These are phyloP conservation scores for Voacanga thouarsii DNA, from an alignment of 257 asterid genomes.

Conservation along the genomic window DNA sequence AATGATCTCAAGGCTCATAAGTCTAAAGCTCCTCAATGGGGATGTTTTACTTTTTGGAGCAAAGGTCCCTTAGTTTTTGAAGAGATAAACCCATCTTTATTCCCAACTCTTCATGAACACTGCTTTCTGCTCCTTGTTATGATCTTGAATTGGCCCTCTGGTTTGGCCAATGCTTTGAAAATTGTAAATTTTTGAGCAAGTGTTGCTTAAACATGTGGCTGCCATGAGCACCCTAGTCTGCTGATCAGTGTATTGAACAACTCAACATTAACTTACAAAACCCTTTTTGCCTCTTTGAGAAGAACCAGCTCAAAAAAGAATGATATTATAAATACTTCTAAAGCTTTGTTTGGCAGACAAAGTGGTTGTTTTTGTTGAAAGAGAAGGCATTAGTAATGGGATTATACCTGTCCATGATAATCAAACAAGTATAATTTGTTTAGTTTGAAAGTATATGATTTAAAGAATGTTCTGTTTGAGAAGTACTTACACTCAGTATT, in stretches of 20 bases:
- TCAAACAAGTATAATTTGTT: not conserved
- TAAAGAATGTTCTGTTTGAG: too few relatives aligned
- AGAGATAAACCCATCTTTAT: constrained; percentile 46
- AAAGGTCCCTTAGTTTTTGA: constrained; percentile 33
- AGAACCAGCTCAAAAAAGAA: not conserved
- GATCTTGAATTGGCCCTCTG: constrained; percentile 32
- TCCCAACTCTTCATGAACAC: constrained; percentile 23
- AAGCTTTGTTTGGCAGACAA: constrained; percentile 13
- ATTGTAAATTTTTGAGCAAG: constrained; percentile 18
- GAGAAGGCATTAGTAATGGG: not conserved
- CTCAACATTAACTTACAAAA: constrained; percentile 14
- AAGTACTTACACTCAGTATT: too few relatives aligned
- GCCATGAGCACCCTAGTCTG: constrained; percentile 17
- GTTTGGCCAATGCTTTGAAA: constrained; percentile 32
- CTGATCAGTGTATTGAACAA: constrained; percentile 24
- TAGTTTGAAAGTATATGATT: not conserved
- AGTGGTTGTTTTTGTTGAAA: not conserved
- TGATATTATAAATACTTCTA: constrained; percentile 3
- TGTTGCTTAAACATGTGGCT: constrained; percentile 18
- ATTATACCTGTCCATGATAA: not conserved
- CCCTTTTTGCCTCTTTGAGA: constrained; percentile 5
- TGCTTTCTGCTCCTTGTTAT: constrained; percentile 8
- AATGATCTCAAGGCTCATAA: constrained; percentile 11
- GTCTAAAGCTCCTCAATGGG: constrained; percentile 37
- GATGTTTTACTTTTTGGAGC: constrained; percentile 50